These are phyloP conservation scores for Suhomyces faveliae DNA, from an alignment of 805 yeast genomes.

Conservation along the genomic window DNA sequence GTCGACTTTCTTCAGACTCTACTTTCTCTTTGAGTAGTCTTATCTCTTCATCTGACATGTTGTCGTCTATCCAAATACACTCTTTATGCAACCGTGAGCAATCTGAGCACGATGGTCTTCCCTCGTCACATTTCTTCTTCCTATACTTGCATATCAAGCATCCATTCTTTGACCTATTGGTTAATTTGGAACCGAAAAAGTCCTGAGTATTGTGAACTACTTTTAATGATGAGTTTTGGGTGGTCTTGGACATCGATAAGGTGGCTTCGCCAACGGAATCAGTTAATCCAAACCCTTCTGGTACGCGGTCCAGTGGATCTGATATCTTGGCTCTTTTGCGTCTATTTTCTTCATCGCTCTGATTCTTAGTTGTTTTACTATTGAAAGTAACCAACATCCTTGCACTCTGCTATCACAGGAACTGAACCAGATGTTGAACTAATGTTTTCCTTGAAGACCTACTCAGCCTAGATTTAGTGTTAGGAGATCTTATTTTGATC, in stretches of 20 bases:
- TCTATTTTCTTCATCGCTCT: not conserved
- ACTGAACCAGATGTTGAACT: not conserved
- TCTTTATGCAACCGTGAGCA: conserved; percentile 45
- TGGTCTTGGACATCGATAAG: not conserved
- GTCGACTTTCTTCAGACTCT: conserved; percentile 36
- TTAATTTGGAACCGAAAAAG: conserved; percentile 16
- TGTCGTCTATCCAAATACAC: conserved; percentile 47
- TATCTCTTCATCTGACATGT: conserved; percentile 43
- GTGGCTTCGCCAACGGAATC: not conserved
- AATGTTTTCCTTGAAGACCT: no score
- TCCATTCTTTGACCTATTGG: conserved; percentile 53
- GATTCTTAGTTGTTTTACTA: conserved; percentile 11
- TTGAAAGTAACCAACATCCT: conserved; percentile 24
- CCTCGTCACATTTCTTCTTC: conserved; percentile 58
- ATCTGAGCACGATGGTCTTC: conserved; percentile 49
- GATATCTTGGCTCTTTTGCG: not conserved
- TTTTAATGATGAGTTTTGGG: conserved; percentile 10
- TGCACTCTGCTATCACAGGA: not conserved
- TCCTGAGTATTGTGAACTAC: conserved; percentile 14
- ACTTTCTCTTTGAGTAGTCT: conserved; percentile 35
- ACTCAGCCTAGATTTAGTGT: not conserved
- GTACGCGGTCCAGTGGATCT: not conserved
- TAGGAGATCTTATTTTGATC: not conserved
- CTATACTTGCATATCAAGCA: conserved; percentile 68
- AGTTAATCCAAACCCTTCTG: not conserved